Evolutionary conservation across 805 yeast genomes (phyloP), one percentile per base, ranked within the genome.

Genomic region (Zygoascus flipseniorum): DNA sequence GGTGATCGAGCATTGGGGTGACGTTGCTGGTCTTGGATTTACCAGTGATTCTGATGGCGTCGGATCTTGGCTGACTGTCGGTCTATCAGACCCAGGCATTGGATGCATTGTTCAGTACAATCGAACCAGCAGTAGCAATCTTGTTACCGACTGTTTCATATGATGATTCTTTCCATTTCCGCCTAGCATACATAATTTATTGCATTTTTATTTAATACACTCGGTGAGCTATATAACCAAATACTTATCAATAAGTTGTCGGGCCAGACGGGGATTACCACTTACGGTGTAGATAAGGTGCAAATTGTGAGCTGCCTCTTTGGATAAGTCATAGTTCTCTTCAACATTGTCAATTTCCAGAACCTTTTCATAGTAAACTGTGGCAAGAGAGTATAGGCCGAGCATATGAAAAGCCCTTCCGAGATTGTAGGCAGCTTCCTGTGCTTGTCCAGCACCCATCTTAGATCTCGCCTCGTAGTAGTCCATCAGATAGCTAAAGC

Each of bases 291-390:
- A 92, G 23, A 92, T 85, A 61, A 84, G 74, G 32, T 82, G 76
- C 60, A 89, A 70, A 63, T 92, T 92, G 64, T 90, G 89, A 1
- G 97, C 97, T 0, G 97, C 86, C 58, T 88, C 96, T 59, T 72
- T 70, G 66, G 77, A 81, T 56, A 90, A 63, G 65, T 84, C 87
- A 48, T 77, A 80, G 48, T 79, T 82, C 13, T 65, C 66, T n/a
- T 76, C 76, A 8, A 64, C 58, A 31, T 71, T 72, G 1, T 20
- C 41, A 48, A 66, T 69, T 32, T 57, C 65, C 46, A 89, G 67
- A 1, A 86, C 97, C 52, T 75, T 77, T 43, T 85, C 78, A 65
- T 93, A 93, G 62, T 83, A 88, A 19, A 71, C 73, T 5, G 84
- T 74, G 0, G 99, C 98, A 31, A 86, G 70, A 0, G 87, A 72